Conservation (phyloP, 192 early-diverging fungal genomes). For the Pilaira anomala region DNA sequence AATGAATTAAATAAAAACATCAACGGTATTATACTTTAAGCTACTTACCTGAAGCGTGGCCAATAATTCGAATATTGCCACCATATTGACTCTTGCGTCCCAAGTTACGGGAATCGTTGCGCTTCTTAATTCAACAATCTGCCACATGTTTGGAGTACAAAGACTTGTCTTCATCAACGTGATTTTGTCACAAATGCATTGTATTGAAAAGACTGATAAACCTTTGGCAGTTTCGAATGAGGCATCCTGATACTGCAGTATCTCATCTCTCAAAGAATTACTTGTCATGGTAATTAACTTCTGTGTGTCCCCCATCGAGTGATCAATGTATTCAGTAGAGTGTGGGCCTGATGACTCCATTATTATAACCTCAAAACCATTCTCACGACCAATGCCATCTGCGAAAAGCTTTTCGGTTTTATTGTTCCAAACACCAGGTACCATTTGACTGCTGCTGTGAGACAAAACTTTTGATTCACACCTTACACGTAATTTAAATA, state of each 20-base stretch:
- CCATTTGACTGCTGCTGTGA: conserved; percentile 11
- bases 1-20: conserved; percentile 12
- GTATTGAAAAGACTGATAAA: not conserved
- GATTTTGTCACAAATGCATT: conserved; percentile 7
- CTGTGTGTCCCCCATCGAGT: not conserved
- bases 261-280: conserved; percentile 11
- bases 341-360: conserved; percentile 4
- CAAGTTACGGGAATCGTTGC: conserved; percentile 4
- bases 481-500: conserved; percentile 7
- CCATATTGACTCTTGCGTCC: not conserved
- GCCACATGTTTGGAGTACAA: not conserved
- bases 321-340: conserved; percentile 10
- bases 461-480: conserved; percentile 11
- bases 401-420: conserved; percentile 10
- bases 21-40: conserved; percentile 7
- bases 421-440: conserved; percentile 5
- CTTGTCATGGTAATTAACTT: not conserved
- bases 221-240: conserved; percentile 12
- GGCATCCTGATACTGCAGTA: not conserved
- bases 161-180: not conserved
- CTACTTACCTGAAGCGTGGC: conserved; percentile 11
- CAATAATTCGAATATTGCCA: conserved; percentile 6
- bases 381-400: conserved; percentile 12
- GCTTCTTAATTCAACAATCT: conserved; percentile 8
- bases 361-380: conserved; percentile 7